Base-by-base conservation (phyloP, 768 basidiomycete genomes). In the Collybia mongolica region DNA sequence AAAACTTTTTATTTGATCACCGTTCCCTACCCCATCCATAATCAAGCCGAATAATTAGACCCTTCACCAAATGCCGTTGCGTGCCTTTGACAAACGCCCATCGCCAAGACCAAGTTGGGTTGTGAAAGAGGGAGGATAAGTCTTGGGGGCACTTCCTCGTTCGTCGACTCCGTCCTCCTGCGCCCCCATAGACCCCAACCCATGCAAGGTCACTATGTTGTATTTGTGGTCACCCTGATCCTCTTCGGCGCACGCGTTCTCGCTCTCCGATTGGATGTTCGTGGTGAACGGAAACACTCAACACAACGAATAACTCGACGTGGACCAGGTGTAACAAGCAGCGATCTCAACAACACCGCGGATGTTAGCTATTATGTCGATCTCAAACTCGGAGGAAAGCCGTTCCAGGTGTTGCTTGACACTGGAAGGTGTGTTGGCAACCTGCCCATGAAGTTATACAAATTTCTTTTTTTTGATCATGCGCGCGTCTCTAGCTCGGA, bases 401-500 rank as follows among this genome's bases (percentile, higher is more conserved):
- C 50, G 3, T 75, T 74, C 52, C 59, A 59, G 5, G 65, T 75
- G 19, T 63, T 76, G 23, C 63, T 80, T 44, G 78, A 80, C 54
- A 77, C 78, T 22, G 77, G 76, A 35, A 77, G 76, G 76, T 77
- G 23, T 22, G 66, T 56, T 48, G 11, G 36, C 18, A 15, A 24
- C 36, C 20, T 11, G 29, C 37, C 2, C 32, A 14, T 14, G 14
- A 12, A 32, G n/a, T n/a, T n/a, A 32, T 5, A 12, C 9, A 3
- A 9, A 12, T 32, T 3, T 17, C 17, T 40, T 47, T 7, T 26
- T 20, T 9, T 28, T 12, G n/a, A 24, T 11, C 48, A 41, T 50
- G 3, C 35, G 9, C 14, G 22, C 19, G 39, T 46, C 18, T 11
- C 44, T 44, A 88, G 85, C 52, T 84, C 85, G 14, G 86, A 88